These are phyloP conservation scores for Zygosaccharomyces kombuchaensis DNA, from an alignment of 805 yeast species.

Conservation along the genomic window DNA sequence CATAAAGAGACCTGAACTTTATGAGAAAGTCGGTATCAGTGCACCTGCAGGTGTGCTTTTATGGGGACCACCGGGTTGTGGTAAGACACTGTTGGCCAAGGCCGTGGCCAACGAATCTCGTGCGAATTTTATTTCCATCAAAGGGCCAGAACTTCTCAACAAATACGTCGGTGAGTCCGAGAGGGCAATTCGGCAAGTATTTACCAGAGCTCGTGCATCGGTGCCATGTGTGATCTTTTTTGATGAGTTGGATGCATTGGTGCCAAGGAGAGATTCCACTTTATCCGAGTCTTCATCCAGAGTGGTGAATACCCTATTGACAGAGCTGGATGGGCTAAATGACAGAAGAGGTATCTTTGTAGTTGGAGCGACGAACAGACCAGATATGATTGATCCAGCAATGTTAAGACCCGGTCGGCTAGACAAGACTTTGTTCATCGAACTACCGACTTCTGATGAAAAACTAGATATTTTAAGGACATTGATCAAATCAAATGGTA, in stretches of 20 bases:
- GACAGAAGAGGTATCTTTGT: constrained; percentile 92
- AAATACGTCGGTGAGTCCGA: constrained; percentile 97
- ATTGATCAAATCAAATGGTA: constrained; percentile 60
- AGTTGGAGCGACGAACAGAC: constrained; percentile 94
- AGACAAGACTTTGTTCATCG: constrained; percentile 89
- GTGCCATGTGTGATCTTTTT: constrained; percentile 92
- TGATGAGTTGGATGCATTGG: constrained; percentile 94
- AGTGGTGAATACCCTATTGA: constrained; percentile 89
- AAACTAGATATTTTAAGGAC: constrained; percentile 79
- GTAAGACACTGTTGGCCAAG: constrained; percentile 91
- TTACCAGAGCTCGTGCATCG: constrained; percentile 86
- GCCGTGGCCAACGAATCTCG: constrained; percentile 97
- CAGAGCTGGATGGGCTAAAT: constrained; percentile 92
- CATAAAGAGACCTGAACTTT: constrained; percentile 84
- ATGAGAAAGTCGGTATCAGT: constrained; percentile 83
- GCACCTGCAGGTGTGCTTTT: constrained; percentile 95
- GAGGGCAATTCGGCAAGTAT: constrained; percentile 88
- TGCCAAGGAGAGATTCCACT: constrained; percentile 87
- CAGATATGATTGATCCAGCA: constrained; percentile 97
- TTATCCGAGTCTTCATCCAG: constrained; percentile 86
- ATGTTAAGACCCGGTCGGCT: constrained; percentile 96
- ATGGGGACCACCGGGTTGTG: constrained; percentile 99
- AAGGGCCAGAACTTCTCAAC: constrained; percentile 92
- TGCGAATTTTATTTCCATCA: constrained; percentile 91
- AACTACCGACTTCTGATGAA: constrained; percentile 75